phyloP scores from a whole-genome alignment of 495 filamentous ascomycete species.

The Ramalina intermedia region DNA sequence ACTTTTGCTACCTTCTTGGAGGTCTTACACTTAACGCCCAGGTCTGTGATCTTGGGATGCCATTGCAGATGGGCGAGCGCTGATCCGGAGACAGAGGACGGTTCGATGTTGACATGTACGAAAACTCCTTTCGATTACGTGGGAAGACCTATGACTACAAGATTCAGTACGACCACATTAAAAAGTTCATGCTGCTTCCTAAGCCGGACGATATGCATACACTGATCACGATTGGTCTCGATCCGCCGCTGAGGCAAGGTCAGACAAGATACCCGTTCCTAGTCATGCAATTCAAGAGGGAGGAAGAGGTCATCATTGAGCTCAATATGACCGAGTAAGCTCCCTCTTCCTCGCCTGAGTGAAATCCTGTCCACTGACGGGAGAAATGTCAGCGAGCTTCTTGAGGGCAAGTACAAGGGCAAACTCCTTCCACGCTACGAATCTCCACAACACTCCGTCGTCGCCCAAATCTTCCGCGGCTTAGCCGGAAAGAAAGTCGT shows the following conservation, averaged over 20 bases:
- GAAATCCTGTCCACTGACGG: not conserved
- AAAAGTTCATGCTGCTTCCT: conserved; percentile 96
- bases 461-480: conserved; percentile 87
- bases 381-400: conserved; percentile 30
- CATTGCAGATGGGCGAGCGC: not conserved
- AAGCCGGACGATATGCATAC: conserved; percentile 94
- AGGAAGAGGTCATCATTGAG: conserved; percentile 93
- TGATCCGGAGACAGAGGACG: conserved; percentile 59
- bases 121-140: conserved; percentile 88
- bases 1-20: conserved; percentile 96
- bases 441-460: conserved; percentile 76
- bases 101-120: conserved; percentile 99
- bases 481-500: conserved; percentile 87
- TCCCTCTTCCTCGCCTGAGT: not conserved
- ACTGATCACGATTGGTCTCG: conserved; percentile 87
- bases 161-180: conserved; percentile 92
- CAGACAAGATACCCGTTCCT: conserved; percentile 98
- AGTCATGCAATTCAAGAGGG: conserved; percentile 97
- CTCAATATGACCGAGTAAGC: conserved; percentile 91
- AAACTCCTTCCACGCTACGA: conserved; percentile 82
- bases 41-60: conserved; percentile 35
- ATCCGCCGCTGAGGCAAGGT: conserved; percentile 91
- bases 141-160: conserved; percentile 99
- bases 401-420: conserved; percentile 77
- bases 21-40: conserved; percentile 91